phyloP scores from a whole-genome alignment of 2,329 filamentous ascomycete genomes.

The Emydomyces testavorans region DNA sequence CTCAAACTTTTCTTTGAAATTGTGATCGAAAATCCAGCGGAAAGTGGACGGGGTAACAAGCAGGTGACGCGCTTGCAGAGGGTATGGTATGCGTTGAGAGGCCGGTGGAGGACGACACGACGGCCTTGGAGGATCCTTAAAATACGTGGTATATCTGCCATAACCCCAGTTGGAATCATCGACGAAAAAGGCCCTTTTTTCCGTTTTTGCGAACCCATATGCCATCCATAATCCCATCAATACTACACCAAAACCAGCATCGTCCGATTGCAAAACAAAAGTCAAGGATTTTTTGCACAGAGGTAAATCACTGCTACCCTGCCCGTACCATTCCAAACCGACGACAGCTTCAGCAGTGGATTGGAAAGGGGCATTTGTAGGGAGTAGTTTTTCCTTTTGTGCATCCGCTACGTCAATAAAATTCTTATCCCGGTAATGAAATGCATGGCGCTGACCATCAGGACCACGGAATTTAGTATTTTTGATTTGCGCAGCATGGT shows the following conservation, averaged over 20 bases:
- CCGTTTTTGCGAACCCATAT: constrained; percentile 64
- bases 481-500: constrained; percentile 44
- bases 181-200: constrained; percentile 68
- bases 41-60: constrained; percentile 60
- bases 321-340: constrained; percentile 28
- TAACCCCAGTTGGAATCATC: constrained; percentile 78
- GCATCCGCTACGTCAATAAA: constrained; percentile 68
- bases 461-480: constrained; percentile 22
- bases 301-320: constrained; percentile 24
- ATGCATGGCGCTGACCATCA: constrained; percentile 32
- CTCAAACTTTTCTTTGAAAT: constrained; percentile 45
- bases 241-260: constrained; percentile 65
- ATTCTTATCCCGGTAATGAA: constrained; percentile 53
- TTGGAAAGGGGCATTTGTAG: constrained; percentile 22
- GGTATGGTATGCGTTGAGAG: constrained; percentile 68
- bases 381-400: constrained; percentile 52
- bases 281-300: constrained; percentile 63
- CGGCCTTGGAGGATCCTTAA: constrained; percentile 53
- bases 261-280: constrained; percentile 60
- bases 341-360: constrained; percentile 16
- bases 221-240: constrained; percentile 74
- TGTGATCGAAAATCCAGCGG: constrained; percentile 50
- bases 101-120: constrained; percentile 59
- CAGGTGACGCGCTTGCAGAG: constrained; percentile 61
- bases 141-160: constrained; percentile 61